Evolutionary conservation across 2,329 filamentous ascomycete genomes (phyloP).

Genomic region (Teratosphaeria zuluensis): DNA sequence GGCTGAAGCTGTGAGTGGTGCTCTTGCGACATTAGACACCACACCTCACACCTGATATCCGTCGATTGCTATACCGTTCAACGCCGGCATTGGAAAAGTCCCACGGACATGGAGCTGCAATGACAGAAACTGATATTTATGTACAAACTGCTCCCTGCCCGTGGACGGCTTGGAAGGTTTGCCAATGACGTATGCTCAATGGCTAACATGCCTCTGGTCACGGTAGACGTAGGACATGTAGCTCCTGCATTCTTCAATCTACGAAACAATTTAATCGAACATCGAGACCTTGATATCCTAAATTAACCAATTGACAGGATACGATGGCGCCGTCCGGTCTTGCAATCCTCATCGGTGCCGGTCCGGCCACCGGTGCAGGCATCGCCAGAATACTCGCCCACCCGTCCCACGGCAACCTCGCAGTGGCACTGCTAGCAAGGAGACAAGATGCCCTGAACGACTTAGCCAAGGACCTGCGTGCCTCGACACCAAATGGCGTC

Average conservation of each 20-base stretch:
- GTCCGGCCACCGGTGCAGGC: conserved; percentile 42
- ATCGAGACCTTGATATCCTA: too few relatives aligned
- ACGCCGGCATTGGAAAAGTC: too few relatives aligned
- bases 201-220: neutral
- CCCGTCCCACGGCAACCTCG: conserved; percentile 44
- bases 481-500: conserved; percentile 33
- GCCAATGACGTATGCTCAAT: neutral
- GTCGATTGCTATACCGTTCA: too few relatives aligned
- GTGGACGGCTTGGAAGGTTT: neutral
- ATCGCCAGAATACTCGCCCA: conserved; percentile 47
- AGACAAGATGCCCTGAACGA: conserved; percentile 36
- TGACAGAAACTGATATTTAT: too few relatives aligned
- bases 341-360: conserved; percentile 44
- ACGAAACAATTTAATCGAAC: too few relatives aligned
- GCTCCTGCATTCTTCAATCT: too few relatives aligned
- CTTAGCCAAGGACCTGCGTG: conserved; percentile 33
- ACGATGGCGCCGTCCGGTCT: conserved; percentile 40
- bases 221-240: too few relatives aligned
- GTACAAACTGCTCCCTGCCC: neutral
- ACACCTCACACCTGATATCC: too few relatives aligned
- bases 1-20: too few relatives aligned
- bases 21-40: too few relatives aligned
- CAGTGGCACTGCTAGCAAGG: conserved; percentile 45
- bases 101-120: too few relatives aligned
- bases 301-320: too few relatives aligned